Base-by-base conservation (phyloP, 345 rosid genomes). In the Brassica carinata region DNA sequence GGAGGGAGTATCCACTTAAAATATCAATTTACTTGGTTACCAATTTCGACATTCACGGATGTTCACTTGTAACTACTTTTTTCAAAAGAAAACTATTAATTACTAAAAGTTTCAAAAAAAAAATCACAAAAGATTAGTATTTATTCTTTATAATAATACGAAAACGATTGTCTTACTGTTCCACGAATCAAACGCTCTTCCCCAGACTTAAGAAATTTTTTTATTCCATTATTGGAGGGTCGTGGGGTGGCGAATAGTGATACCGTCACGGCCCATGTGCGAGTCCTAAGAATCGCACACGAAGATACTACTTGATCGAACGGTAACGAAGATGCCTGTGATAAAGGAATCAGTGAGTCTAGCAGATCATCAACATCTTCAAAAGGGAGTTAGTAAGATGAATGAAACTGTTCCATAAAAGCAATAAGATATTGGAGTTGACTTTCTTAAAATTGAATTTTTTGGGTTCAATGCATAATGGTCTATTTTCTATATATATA, bases 221-320 rank as follows among this genome's bases (percentile, higher is more conserved):
- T 63, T 69, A 75, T 63, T 75, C 29, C 64, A 80, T 80, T 48
- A 80, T 80, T 80, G 79, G 5, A 70, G 62, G 17, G 76, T 80
- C 79, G 72, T 80, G 83, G 83, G 76, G 67, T 80, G 79, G 79
- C 79, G 23, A 75, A 80, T 38, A 74, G 62, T 64, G 79, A 36
- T 75, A 64, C 10, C 61, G 53, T 80, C 67, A 80, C 79, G 14
- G 67, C 2, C 58, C 79, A 75, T 70, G 83, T 80, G 53, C 29
- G 3, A 53, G 13, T 38, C 76, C 72, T 53, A 55, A 53, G 5
- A 10, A 10, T 63, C 59, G 63, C 34, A 51, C 4, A 51, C 62
- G 33, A 26, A 34, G 9, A 69, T 11, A 38, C 18, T n/a, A 8
- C 58, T 53, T n/a, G 58, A 53, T 75, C 83, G 7, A 69, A 75